Base-by-base conservation (phyloP, 2,329 filamentous ascomycete genomes). In the Exophiala xenobiotica region DNA sequence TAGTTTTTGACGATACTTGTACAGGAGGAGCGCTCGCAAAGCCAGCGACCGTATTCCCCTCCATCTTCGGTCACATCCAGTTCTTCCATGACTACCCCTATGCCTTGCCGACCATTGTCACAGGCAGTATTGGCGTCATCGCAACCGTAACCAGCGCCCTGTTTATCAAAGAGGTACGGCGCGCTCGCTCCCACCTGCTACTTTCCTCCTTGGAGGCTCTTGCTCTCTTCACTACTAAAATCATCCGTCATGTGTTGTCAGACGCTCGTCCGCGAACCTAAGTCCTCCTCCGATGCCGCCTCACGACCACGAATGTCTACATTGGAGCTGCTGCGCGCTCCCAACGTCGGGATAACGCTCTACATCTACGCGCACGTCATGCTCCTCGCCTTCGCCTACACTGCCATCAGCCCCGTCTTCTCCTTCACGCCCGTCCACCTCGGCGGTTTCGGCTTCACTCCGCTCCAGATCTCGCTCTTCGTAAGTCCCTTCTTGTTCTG, bases 321-420 rank as follows among this genome's bases (percentile, higher is more conserved):
- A 1, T 66, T 70, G 67, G 68, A 80, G 40, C 75, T 92, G 8
- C 48, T 90, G 49, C 78, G 74, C 31, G 69, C 78, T 0, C 86
- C 85, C 0, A 83, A 85, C 7, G 85, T 92, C 1, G 69, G 68
- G n/a, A 72, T 77, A 20, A 85, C 88, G 1, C 73, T 92, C 2
- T 81, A 79, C 63, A 72, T 84, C 33, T 88, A 86, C 65, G 77
- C 74, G 1, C 80, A 88, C 64, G 74, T 82, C 33, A 84, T 85
- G 77, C 67, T 89, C 2, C 78, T 91, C 3, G 86, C 82, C 0
- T 83, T 87, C 55, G 77, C 81, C 1, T 91, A 85, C 67, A 91
- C 87, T 0, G 85, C 87, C 49, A 74, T 90, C 31, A 64, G 80
- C 1, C 84, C 87, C 0, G 77, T 91, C 1, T 86, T 84, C 64